phyloP scores from a whole-genome alignment of 2,329 filamentous ascomycete species.

The Zelopaecilomyces penicillatus region DNA sequence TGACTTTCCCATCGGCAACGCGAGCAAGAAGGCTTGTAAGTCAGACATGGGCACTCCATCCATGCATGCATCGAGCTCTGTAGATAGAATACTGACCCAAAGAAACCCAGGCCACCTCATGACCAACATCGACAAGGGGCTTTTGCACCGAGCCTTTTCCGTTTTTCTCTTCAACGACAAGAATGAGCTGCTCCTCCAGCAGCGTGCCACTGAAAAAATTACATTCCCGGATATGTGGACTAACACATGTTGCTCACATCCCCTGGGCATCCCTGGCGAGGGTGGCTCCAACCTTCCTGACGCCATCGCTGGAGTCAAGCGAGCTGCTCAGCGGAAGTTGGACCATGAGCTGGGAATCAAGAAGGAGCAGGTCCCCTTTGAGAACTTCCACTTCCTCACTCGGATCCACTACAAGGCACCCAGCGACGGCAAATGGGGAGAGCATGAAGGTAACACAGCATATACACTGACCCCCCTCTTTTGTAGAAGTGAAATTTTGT shows the following conservation, averaged over 20 bases:
- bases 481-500: not conserved
- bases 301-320: conserved; percentile 78
- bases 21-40: conserved; percentile 95
- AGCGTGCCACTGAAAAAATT: conserved; percentile 93
- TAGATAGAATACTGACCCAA: conserved; percentile 37
- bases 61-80: conserved; percentile 51
- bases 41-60: conserved; percentile 12
- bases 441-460: conserved; percentile 63
- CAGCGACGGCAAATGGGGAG: conserved; percentile 95
- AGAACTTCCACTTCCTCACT: conserved; percentile 88
- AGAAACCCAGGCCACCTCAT: conserved; percentile 73
- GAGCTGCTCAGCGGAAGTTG: conserved; percentile 86
- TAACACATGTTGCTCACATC: conserved; percentile 98
- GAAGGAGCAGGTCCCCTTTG: conserved; percentile 76
- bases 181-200: conserved; percentile 88
- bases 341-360: conserved; percentile 93
- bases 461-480: not conserved
- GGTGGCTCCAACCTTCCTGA: conserved; percentile 75
- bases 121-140: conserved; percentile 94
- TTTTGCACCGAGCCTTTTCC: conserved; percentile 94
- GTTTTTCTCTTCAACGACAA: conserved; percentile 95
- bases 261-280: conserved; percentile 83
- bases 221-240: conserved; percentile 99
- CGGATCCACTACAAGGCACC: conserved; percentile 97
- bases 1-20: conserved; percentile 87